A percentile compares a stretch with the other conserved stretches of the same genome.
phyloP scores from a whole-genome alignment of 1,284 basidiomycete genomes.

The Marasmius fiardii region DNA sequence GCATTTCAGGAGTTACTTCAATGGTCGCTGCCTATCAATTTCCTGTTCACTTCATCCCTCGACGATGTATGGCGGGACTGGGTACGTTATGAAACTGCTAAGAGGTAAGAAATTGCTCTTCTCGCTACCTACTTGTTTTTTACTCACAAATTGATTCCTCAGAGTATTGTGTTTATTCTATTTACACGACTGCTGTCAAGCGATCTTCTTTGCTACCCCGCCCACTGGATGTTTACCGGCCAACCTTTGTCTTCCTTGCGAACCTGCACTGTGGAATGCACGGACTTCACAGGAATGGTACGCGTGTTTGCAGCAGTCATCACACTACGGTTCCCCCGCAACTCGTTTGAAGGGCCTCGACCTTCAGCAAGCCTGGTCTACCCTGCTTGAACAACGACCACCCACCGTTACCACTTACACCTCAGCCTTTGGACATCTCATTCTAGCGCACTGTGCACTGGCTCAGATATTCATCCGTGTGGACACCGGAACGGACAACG shows the following conservation, averaged over 20 bases:
- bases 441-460: neutral
- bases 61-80: constrained; percentile 1
- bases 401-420: neutral
- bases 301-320: neutral
- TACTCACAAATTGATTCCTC: neutral
- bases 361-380: neutral
- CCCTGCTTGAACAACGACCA: neutral
- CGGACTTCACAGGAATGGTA: neutral
- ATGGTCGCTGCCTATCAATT: neutral
- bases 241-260: neutral
- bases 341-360: neutral
- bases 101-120: neutral
- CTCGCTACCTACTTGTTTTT: neutral
- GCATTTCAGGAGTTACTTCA: neutral
- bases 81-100: constrained; percentile 1
- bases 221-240: neutral
- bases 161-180: neutral
- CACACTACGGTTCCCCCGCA: neutral
- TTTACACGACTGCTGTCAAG: neutral
- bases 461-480: neutral
- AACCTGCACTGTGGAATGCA: constrained; percentile 2
- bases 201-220: constrained; percentile 1
- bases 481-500: neutral
- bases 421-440: neutral
- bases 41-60: neutral